Conservation (phyloP, 2,329 filamentous ascomycete species). For the Microcyclosporella mali region DNA sequence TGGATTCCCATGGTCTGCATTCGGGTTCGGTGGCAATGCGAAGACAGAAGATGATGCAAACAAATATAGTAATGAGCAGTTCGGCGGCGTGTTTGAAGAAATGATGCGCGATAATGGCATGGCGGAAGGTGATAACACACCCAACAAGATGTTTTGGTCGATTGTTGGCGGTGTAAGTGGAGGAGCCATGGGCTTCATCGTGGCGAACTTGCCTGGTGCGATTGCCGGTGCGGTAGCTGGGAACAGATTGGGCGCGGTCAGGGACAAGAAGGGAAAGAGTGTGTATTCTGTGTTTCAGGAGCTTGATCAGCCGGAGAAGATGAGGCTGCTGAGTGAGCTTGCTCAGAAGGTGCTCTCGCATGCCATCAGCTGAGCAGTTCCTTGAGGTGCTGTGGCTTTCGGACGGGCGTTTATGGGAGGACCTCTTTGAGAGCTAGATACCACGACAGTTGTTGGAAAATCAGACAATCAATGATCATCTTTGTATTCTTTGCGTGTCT, state of each 20-base stretch:
- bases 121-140: conserved; percentile 59
- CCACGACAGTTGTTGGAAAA: conserved; percentile 5
- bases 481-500: conserved; percentile 36
- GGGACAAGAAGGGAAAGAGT: conserved; percentile 88
- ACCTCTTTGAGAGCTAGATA: conserved; percentile 5
- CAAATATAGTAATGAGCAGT: conserved; percentile 66
- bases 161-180: conserved; percentile 80
- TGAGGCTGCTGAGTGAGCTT: conserved; percentile 73
- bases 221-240: conserved; percentile 87
- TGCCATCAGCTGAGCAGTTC: conserved; percentile 53
- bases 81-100: conserved; percentile 60
- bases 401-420: conserved; percentile 3
- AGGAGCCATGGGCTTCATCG: conserved; percentile 86
- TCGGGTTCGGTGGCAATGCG: conserved; percentile 51
- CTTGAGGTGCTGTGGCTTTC: background rate
- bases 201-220: conserved; percentile 84
- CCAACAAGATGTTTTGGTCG: conserved; percentile 76
- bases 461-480: conserved; percentile 19
- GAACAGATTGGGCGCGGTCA: conserved; percentile 80
- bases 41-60: conserved; percentile 39
- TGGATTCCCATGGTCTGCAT: conserved; percentile 72
- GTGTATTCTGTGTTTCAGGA: conserved; percentile 90
- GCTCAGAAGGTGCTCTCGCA: conserved; percentile 82
- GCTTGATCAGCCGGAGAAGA: conserved; percentile 74
- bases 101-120: conserved; percentile 55